phyloP scores from a whole-genome alignment of 441 rosid species.

The Gossypium trilobum region DNA sequence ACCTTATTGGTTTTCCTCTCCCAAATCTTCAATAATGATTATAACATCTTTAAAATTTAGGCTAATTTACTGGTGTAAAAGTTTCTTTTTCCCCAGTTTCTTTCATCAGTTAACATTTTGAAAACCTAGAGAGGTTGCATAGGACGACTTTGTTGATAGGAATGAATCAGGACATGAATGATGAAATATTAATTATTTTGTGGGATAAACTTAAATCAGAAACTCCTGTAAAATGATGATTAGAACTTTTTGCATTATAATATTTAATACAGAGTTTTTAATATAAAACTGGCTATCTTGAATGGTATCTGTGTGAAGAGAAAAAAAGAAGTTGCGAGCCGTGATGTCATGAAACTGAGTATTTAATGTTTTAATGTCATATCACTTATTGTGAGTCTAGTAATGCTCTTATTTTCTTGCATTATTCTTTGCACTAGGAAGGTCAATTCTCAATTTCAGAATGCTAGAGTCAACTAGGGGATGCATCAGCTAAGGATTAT shows the following conservation, averaged over 20 bases:
- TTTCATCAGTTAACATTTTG: not conserved
- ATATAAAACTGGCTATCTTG: not conserved
- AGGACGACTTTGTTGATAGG: not conserved
- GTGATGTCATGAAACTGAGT: not conserved
- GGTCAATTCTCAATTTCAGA: constrained; percentile 17
- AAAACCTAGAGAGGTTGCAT: not conserved
- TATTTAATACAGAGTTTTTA: not conserved
- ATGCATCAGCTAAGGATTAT: constrained; percentile 5
- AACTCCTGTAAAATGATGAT: not conserved
- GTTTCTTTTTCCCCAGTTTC: not conserved
- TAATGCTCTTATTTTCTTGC: not conserved
- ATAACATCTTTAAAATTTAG: not conserved
- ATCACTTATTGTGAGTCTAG: not conserved
- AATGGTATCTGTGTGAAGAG: not conserved
- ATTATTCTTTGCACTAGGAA: not conserved
- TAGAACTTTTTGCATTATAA: not conserved
- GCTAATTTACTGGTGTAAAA: not conserved
- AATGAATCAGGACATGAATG: not conserved
- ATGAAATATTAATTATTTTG: not conserved
- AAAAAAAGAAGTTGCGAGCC: not conserved
- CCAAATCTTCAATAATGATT: not conserved
- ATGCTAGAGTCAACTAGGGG: constrained; percentile 14
- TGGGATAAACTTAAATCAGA: not conserved
- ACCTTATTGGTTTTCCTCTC: no score
- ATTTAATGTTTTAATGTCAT: not conserved